A percentile compares a stretch with the other conserved stretches of the same genome.
These are phyloP conservation scores for Silene vulgaris DNA, from an alignment of 179 eudicot genomes.

Conservation along the genomic window DNA sequence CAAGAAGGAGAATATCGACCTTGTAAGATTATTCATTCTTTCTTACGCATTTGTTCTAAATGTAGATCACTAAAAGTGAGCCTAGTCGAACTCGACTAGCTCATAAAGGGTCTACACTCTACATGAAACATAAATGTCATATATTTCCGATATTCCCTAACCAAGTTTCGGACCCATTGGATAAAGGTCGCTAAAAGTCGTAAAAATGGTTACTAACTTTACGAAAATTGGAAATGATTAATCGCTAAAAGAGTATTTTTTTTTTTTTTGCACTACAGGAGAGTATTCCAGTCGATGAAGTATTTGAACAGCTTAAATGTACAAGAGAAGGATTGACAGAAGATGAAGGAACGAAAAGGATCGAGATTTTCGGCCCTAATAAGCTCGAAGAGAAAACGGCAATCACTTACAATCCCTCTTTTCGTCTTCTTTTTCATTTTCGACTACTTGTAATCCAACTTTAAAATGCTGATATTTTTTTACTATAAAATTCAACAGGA, in stretches of 20 bases:
- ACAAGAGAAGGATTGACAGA: slow-evolving; percentile 49
- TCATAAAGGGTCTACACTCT: too few species aligned
- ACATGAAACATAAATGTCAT: too few species aligned
- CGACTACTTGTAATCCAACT: not conserved
- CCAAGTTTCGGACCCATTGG: too few species aligned
- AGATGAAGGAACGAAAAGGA: slow-evolving; percentile 48
- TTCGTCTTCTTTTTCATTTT: not conserved
- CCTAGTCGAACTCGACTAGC: too few species aligned
- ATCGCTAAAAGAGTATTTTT: too few species aligned
- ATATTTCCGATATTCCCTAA: too few species aligned
- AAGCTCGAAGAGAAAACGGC: slow-evolving; percentile 88
- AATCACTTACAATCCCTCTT: not conserved
- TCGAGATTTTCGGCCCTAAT: slow-evolving; percentile 59
- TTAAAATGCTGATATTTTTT: slow-evolving; percentile 13
- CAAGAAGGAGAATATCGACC: slow-evolving; percentile 54
- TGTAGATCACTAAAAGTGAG: too few species aligned
- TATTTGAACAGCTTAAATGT: slow-evolving; percentile 49
- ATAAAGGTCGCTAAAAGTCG: too few species aligned
- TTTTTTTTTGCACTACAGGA: slow-evolving; percentile 34
- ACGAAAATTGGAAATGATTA: too few species aligned
- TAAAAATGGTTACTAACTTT: too few species aligned
- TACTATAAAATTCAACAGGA: slow-evolving; percentile 37
- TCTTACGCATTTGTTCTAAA: not conserved
- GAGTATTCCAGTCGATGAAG: slow-evolving; percentile 60
- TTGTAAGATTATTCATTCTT: slow-evolving; percentile 33